A percentile compares a stretch with the other conserved stretches of the same genome.
Conservation (phyloP, 805 yeast genomes). For the Kuraishia capsulata region DNA sequence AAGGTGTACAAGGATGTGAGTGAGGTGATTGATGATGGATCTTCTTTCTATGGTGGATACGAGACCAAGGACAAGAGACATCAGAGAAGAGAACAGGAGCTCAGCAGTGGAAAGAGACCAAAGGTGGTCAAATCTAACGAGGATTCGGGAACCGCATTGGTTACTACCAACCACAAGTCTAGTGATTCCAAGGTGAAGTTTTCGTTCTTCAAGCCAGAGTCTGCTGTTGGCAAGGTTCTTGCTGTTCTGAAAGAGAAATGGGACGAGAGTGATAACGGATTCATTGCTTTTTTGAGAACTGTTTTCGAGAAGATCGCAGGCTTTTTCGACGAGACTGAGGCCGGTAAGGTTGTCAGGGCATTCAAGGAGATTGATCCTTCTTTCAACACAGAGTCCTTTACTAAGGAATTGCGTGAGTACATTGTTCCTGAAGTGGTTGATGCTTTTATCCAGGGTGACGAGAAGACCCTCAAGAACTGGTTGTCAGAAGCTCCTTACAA, state of each 20-base stretch:
- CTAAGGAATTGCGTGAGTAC: conserved; percentile 78
- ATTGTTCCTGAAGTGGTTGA: conserved; percentile 93
- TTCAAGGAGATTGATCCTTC: conserved; percentile 86
- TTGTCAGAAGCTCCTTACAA: conserved; percentile 94
- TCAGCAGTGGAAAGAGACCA: conserved; percentile 49
- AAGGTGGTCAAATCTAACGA: conserved; percentile 70
- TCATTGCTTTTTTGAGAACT: conserved; percentile 73
- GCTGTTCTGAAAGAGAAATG: conserved; percentile 58
- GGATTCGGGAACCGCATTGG: conserved; percentile 74
- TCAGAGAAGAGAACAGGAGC: conserved; percentile 54
- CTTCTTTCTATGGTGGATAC: conserved; percentile 86
- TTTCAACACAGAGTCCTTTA: conserved; percentile 71
- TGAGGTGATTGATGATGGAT: conserved; percentile 88
- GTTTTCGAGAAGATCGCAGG: conserved; percentile 74
- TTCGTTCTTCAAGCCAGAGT: conserved; percentile 56
- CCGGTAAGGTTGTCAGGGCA: conserved; percentile 81
- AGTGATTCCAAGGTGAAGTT: conserved; percentile 59
- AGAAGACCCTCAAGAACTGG: conserved; percentile 76
- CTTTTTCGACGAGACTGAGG: conserved; percentile 92
- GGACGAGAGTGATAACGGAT: conserved; percentile 93
- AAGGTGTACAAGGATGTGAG: conserved; percentile 81
- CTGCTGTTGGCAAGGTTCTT: conserved; percentile 58
- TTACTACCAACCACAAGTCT: conserved; percentile 73
- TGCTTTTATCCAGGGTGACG: conserved; percentile 91
- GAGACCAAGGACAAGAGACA: conserved; percentile 78